Evolutionary conservation across 176 grass and related monocot species (phyloP), one percentile per base, ranked within the genome.

Genomic region (Aegilops longissima): DNA sequence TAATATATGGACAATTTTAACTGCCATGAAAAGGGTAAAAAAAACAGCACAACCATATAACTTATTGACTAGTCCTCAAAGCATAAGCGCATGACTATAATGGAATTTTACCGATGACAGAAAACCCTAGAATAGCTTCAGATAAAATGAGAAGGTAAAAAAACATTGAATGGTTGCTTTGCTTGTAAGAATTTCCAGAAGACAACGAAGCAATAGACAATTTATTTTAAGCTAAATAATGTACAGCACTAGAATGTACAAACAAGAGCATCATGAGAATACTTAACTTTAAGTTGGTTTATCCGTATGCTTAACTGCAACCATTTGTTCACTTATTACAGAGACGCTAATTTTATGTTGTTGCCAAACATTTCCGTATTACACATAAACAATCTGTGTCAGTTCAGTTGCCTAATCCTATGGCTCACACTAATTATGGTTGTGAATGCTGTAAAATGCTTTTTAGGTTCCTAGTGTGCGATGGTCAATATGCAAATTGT

Each of bases 221-320:
- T 14, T 79, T 83, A 24, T 27, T 75, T 78, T 78, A 42, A 80
- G 40, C 12, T 12, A 12, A 73, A 66, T 74, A 40, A 74, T 23
- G 40, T n/a, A 82, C 31, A 64, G 27, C 27, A 27, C 27, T 27
- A 27, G 27, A 27, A 27, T 27, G 27, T 27, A 27, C 27, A 78
- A 73, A 87, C 47, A 83, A 83, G 44, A 27, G 21, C 75, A 80
- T 66, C 42, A 66, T 56, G 77, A 10, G 25, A 81, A 85, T 71
- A 54, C n/a, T 54, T 56, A 80, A 17, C 30, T 14, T 66, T 75
- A 14, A 42, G 65, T 59, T 42, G 18, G 33, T 67, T 14, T 42
- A 27, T 44, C 18, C 58, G 54, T 75, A 58, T 24, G 17, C 61
- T 76, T 44, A 68, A 77, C 12, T 34, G 5, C 24, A 49, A 67